phyloP scores from a whole-genome alignment of 805 yeast genomes.

The Myxozyma monticola region DNA sequence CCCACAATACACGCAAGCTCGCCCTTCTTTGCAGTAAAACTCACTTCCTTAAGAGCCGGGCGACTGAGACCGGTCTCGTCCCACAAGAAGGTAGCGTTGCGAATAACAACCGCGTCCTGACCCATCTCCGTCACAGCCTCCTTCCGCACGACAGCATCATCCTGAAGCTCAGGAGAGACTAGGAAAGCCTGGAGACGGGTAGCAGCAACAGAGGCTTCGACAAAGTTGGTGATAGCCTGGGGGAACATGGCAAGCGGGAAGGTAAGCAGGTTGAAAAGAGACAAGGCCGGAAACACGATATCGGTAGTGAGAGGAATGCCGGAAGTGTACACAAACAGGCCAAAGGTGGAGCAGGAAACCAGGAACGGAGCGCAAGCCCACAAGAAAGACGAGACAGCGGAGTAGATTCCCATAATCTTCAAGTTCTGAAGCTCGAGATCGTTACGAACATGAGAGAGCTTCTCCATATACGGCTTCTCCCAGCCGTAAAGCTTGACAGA shows the following conservation, averaged over 20 bases:
- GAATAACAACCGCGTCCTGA: conserved; percentile 52
- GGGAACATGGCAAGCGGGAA: conserved; percentile 95
- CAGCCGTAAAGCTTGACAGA: conserved; percentile 92
- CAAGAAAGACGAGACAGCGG: conserved; percentile 69
- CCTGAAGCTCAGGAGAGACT: conserved; percentile 71
- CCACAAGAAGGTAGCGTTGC: conserved; percentile 44
- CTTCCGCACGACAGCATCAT: conserved; percentile 62
- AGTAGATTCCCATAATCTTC: conserved; percentile 67
- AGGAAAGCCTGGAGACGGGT: conserved; percentile 70
- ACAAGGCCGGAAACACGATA: conserved; percentile 80
- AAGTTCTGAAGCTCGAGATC: conserved; percentile 77
- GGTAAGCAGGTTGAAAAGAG: conserved; percentile 80
- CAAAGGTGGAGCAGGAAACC: conserved; percentile 89
- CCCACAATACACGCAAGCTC: conserved; percentile 85
- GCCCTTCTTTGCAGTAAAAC: conserved; percentile 67
- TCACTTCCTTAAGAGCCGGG: conserved; percentile 65
- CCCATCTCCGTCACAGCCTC: conserved; percentile 68
- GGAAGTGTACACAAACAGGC: conserved; percentile 63
- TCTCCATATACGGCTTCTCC: conserved; percentile 82
- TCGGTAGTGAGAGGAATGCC: conserved; percentile 79
- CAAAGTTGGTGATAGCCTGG: conserved; percentile 76
- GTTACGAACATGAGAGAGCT: conserved; percentile 79
- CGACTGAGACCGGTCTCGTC: conserved; percentile 78
- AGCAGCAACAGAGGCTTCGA: conserved; percentile 71
- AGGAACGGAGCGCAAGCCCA: conserved; percentile 87